phyloP scores from a whole-genome alignment of 2,329 filamentous ascomycete genomes.

The Gaeumannomyces tritici region DNA sequence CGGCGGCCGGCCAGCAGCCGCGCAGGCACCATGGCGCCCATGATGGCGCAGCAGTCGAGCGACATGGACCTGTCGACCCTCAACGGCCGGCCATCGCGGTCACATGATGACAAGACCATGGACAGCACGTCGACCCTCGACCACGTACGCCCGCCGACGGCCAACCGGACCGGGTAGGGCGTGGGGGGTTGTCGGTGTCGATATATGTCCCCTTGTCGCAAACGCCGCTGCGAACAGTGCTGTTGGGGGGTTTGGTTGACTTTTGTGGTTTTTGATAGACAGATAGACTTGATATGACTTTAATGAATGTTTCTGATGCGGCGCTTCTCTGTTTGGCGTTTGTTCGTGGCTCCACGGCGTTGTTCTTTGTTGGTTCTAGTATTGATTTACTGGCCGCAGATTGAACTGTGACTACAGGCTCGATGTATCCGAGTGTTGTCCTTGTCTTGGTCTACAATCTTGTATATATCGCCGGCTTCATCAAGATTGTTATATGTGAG shows the following conservation, averaged over 20 bases:
- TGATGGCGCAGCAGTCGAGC: neutral
- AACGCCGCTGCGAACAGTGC: neutral
- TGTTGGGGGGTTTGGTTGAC: neutral
- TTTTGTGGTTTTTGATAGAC: neutral
- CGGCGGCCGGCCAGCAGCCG: too few relatives aligned
- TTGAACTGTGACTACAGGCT: too few relatives aligned
- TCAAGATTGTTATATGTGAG: too few relatives aligned
- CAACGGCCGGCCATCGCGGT: neutral
- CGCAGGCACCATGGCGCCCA: too few relatives aligned
- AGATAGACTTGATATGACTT: neutral
- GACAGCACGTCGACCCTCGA: neutral
- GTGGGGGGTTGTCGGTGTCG: neutral
- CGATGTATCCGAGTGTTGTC: too few relatives aligned
- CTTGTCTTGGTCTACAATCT: too few relatives aligned
- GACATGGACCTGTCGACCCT: neutral
- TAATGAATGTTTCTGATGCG: neutral
- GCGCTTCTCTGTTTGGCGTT: neutral
- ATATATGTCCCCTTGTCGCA: too few relatives aligned
- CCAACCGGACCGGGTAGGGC: neutral
- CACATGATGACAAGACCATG: neutral
- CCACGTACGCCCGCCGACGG: neutral
- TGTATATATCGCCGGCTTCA: too few relatives aligned
- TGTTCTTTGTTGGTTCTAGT: too few relatives aligned
- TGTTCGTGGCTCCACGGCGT: too few relatives aligned
- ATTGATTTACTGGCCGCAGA: too few relatives aligned